phyloP scores from a whole-genome alignment of 306 rosid genomes.

The Lithocarpus polystachyus region DNA sequence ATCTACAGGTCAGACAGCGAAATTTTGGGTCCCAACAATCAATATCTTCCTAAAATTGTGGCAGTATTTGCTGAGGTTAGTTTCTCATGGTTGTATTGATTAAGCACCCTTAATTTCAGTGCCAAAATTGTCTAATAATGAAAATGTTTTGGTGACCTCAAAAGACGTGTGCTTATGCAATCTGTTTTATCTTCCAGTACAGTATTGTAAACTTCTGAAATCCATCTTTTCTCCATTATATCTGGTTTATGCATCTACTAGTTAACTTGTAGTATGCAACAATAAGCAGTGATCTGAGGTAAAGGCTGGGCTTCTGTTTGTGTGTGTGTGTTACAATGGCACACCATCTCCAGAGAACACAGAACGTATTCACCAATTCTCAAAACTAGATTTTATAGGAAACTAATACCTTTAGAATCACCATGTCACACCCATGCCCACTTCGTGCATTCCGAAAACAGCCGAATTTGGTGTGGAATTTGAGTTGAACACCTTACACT shows the following conservation, averaged over 20 bases:
- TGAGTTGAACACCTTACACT: neutral
- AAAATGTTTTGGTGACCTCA: neutral
- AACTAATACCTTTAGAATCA: neutral
- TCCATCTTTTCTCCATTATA: neutral
- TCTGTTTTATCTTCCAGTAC: neutral
- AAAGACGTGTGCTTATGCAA: neutral
- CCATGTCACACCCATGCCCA: neutral
- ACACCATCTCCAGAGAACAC: too few species aligned
- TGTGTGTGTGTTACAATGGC: too few species aligned
- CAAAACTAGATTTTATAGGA: neutral
- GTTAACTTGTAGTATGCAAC: neutral
- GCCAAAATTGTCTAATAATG: neutral
- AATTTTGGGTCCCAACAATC: conserved; percentile 88
- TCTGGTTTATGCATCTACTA: too few species aligned
- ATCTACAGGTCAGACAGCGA: conserved; percentile 76
- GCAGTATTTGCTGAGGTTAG: conserved; percentile 93
- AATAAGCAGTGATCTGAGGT: neutral
- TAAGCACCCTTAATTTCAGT: neutral
- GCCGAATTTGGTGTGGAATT: neutral
- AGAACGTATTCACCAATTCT: neutral
- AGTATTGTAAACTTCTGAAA: neutral
- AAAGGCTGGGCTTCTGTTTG: neutral
- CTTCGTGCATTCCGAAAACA: neutral
- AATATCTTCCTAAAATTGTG: conserved; percentile 84
- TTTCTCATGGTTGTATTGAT: conserved; percentile 6